Evolutionary conservation across 768 basidiomycete genomes (phyloP).

Genomic region (Termitomyces sp.): DNA sequence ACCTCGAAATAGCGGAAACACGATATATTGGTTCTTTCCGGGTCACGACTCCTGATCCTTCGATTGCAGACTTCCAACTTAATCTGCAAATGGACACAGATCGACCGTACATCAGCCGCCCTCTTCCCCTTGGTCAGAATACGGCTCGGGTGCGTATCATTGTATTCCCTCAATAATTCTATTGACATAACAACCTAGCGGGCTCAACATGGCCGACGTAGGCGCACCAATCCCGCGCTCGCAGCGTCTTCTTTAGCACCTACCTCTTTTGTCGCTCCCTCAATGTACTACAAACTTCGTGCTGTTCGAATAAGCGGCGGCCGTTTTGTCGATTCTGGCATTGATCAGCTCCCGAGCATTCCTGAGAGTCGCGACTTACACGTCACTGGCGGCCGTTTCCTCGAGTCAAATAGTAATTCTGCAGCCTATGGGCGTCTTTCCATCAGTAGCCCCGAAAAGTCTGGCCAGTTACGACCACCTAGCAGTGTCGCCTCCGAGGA

Average conservation of each 20-base stretch:
- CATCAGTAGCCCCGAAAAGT: slow-evolving; percentile 56
- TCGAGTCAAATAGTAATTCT: slow-evolving; percentile 68
- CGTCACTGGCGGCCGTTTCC: slow-evolving; percentile 66
- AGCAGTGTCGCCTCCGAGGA: slow-evolving; percentile 24
- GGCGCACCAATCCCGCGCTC: slow-evolving; percentile 62
- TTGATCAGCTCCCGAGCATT: slow-evolving; percentile 44
- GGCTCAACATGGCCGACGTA: slow-evolving; percentile 35
- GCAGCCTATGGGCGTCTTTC: slow-evolving; percentile 56
- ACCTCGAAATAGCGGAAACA: slow-evolving; percentile 78
- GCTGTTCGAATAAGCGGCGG: slow-evolving; percentile 59
- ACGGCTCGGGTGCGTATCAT: slow-evolving; percentile 28
- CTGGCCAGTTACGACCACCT: slow-evolving; percentile 47
- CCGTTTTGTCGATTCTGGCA: slow-evolving; percentile 45
- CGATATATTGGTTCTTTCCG: slow-evolving; percentile 77
- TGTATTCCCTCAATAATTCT: neutral
- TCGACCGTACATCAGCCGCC: slow-evolving; percentile 67
- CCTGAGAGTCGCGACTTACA: slow-evolving; percentile 62
- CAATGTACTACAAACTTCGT: slow-evolving; percentile 75
- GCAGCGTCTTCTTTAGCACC: slow-evolving; percentile 71
- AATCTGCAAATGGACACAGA: slow-evolving; percentile 38
- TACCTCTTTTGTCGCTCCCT: slow-evolving; percentile 77
- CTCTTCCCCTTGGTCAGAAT: slow-evolving; percentile 49
- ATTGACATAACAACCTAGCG: slow-evolving; percentile 7
- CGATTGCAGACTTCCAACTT: slow-evolving; percentile 58
- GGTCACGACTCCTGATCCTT: slow-evolving; percentile 71